Percentiles rank a stretch among this genome's conserved stretches.
Evolutionary conservation across 106 monocot genomes (phyloP).

Genomic region (Dendrobium catenatum): DNA sequence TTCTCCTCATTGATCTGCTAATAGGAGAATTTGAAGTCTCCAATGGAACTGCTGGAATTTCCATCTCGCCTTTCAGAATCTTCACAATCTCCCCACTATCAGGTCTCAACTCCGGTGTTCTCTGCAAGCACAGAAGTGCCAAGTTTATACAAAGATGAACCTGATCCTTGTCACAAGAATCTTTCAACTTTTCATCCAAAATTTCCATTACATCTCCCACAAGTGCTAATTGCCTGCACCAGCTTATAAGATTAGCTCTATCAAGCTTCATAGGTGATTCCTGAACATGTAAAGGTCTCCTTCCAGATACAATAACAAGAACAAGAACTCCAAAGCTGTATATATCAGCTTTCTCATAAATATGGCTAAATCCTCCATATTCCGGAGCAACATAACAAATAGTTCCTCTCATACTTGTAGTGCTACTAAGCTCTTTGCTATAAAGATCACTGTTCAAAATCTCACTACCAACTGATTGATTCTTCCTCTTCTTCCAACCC

Average conservation of each 20-base stretch:
- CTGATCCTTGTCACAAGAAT: conserved; percentile 46
- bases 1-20: background rate
- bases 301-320: conserved; percentile 70
- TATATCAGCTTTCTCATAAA: conserved; percentile 72
- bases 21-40: conserved; percentile 35
- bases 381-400: conserved; percentile 84
- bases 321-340: conserved; percentile 79
- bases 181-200: conserved; percentile 63
- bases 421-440: conserved; percentile 74
- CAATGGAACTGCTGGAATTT: conserved; percentile 35
- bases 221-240: conserved; percentile 34
- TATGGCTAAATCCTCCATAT: conserved; percentile 20
- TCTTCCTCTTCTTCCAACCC: background rate
- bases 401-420: conserved; percentile 86
- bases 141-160: conserved; percentile 54
- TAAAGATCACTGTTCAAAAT: background rate
- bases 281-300: conserved; percentile 68
- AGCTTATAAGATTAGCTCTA: conserved; percentile 57
- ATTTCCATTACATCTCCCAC: conserved; percentile 55
- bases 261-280: conserved; percentile 77
- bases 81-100: conserved; percentile 63
- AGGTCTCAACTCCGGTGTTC: conserved; percentile 62
- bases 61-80: conserved; percentile 80
- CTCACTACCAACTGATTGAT: background rate
- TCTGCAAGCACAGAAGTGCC: conserved; percentile 68